Base-by-base conservation (phyloP, 805 yeast species). In the Ogataea siamensis region DNA sequence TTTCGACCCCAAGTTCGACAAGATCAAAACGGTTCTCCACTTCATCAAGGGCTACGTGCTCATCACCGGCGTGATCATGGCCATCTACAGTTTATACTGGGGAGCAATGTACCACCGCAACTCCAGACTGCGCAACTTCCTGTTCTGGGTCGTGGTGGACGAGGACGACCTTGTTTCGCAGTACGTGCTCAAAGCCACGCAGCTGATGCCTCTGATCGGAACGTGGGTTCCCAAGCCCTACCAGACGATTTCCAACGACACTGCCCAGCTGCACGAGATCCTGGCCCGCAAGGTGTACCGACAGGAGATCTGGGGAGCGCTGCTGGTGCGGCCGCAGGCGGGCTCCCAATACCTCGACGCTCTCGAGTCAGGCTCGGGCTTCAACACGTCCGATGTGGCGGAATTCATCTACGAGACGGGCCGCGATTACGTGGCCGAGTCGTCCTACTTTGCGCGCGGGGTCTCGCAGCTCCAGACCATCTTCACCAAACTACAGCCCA, bases 301-400 rank as follows among this genome's bases (percentile, higher is more conserved):
- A 40, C 76, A 78, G 53, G 45, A 71, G 7, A 74, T 64, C 46
- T 83, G 88, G 87, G 67, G 74, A n/a, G 72, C 78, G 1, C 58
- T 80, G 19, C 69, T 71, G 42, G 72, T 81, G 14, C 51, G 51
- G 19, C 67, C 73, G 6, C 76, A 78, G 52, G 73, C 80, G 1
- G 71, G 83, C 2, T 49, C 53, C 15, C 53, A 64, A 24, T 61
- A 60, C 18, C 53, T 55, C 29, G 51, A 57, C 13, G 73, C 76
- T 3, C 50, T 74, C 14, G 12, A 20, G 13, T 39, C 45, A n/a
- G 42, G 66, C 42, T 27, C 59, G 7, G 9, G 21, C 10, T 49
- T 46, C 30, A 32, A 48, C 28, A 15, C 46, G 5, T 13, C 42
- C 13, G 59, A 62, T n/a, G 57, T 66, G 3, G 58, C 77, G 5